A percentile compares a stretch with the other conserved stretches of the same genome.
phyloP scores from a whole-genome alignment of 1,284 basidiomycete genomes.

The Boletus sp. region DNA sequence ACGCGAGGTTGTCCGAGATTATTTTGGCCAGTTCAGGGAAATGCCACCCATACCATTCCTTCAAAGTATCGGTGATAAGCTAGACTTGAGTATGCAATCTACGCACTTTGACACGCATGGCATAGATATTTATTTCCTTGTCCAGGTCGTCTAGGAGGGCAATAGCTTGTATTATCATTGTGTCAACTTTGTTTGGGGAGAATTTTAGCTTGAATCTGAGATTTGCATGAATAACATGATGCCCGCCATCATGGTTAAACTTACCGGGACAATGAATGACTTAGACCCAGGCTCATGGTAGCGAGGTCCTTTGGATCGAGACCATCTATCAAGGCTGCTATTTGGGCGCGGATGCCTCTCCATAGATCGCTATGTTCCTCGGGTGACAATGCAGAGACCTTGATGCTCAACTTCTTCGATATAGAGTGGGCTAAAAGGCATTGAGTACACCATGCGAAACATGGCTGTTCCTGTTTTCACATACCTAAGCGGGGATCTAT shows the following conservation, averaged over 20 bases:
- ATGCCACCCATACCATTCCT: slow-evolving; percentile 99
- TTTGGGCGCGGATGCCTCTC: slow-evolving; percentile 91
- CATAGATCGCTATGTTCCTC: slow-evolving; percentile 72
- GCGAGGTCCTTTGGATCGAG: slow-evolving; percentile 93
- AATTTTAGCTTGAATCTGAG: slow-evolving; percentile 97
- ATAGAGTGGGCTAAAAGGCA: slow-evolving; percentile 68
- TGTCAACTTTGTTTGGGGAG: slow-evolving; percentile 98
- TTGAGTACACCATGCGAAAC: slow-evolving; percentile 4
- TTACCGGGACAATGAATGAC: slow-evolving; percentile 90
- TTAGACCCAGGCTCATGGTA: slow-evolving; percentile 96
- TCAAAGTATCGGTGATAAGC: slow-evolving; percentile 10
- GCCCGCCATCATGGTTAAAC: slow-evolving; percentile 10
- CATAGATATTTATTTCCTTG: slow-evolving; percentile 99
- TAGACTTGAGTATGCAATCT: neutral
- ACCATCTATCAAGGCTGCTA: slow-evolving; percentile 83
- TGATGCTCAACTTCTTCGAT: slow-evolving; percentile 91
- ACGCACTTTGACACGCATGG: slow-evolving; percentile 94
- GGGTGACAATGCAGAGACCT: slow-evolving; percentile 56
- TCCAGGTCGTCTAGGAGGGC: slow-evolving; percentile 97
- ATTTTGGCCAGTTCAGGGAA: slow-evolving; percentile 99
- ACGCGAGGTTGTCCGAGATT: slow-evolving; percentile 93
- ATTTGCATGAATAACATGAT: slow-evolving; percentile 13
- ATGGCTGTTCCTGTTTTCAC: slow-evolving; percentile 27
- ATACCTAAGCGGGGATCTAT: slow-evolving; percentile 88
- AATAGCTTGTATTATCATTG: slow-evolving; percentile 99